These are phyloP conservation scores for Teunomyces gatunensis DNA, from an alignment of 805 yeast genomes.

Conservation along the genomic window DNA sequence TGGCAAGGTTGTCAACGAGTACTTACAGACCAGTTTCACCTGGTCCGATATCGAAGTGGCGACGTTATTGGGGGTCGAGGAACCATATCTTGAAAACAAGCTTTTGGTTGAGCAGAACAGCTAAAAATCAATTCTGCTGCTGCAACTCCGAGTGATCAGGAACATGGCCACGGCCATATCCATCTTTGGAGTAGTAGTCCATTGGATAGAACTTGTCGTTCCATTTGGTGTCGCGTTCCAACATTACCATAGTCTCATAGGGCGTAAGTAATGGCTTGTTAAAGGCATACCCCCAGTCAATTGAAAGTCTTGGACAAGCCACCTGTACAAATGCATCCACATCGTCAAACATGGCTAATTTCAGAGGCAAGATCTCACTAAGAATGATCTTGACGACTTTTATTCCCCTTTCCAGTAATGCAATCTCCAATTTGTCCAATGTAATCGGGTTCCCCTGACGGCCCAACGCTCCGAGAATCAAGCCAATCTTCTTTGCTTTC, in stretches of 20 bases:
- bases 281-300: conserved; percentile 99
- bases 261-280: conserved; percentile 90
- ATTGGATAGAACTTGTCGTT: conserved; percentile 73
- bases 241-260: conserved; percentile 90
- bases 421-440: conserved; percentile 59
- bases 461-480: conserved; percentile 90
- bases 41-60: conserved; percentile 64
- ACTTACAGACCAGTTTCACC: conserved; percentile 36
- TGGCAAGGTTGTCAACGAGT: conserved; percentile 32
- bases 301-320: conserved; percentile 93
- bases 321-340: conserved; percentile 95
- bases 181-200: conserved; percentile 90
- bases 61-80: conserved; percentile 69
- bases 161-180: conserved; percentile 77
- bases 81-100: conserved; percentile 22
- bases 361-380: conserved; percentile 91
- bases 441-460: conserved; percentile 90
- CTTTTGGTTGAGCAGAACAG: neutral
- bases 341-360: conserved; percentile 86
- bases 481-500: conserved; percentile 65
- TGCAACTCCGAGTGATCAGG: conserved; percentile 3
- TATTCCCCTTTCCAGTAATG: conserved; percentile 53
- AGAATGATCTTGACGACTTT: conserved; percentile 77
- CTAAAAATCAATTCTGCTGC: neutral
- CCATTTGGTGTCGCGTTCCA: conserved; percentile 71